Base-by-base conservation (phyloP, 2,329 filamentous ascomycete genomes). In the Alternaria sp. region DNA sequence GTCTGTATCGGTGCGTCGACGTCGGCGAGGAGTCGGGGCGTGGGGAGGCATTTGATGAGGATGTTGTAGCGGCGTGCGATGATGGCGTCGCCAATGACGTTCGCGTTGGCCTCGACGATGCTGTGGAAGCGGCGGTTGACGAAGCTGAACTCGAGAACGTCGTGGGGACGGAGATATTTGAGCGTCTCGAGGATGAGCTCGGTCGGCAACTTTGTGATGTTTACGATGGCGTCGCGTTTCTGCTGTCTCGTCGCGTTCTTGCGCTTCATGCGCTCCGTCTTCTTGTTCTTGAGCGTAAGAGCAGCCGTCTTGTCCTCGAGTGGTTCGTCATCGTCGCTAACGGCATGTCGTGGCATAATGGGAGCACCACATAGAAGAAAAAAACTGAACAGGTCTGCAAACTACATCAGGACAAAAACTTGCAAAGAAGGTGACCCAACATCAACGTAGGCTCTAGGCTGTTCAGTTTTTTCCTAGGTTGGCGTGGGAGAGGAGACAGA, bases 121-220 rank as follows among this genome's bases (percentile, higher is more conserved):
- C 71, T 43, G 5, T 76, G 76, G 9, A 85, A 81, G 11, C 78
- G 65, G 23, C 73, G 80, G 73, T 79, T 85, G 12, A 84, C 79
- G 19, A 80, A 79, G 26, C 78, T 75, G 3, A 88, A 76, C 2
- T 68, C 78, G 67, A 86, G 81, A 19, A 88, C 67, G 46, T 88
- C 86, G 74, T 82, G 84, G 0, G 87, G 86, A 0, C 67, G 77
- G 9, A 87, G 77, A 17, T 81, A 70, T n/a, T 74, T 69, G 2
- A 88, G 63, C 15, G 87, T 81, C 40, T 83, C 79, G 26, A 85
- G 72, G 4, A 88, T 62, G 2, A 89, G 75, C 71, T 89, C 87
- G 15, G 83, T 82, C 0, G 87, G 87, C 0, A 89, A 79, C 63
- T 84, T 81, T 21, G 84, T 67, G 11, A 87, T 73, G 19, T 68